Evolutionary conservation across 164 flowering plant species (phyloP), one percentile per base, ranked within the genome.

Genomic region (Houttuynia cordata): DNA sequence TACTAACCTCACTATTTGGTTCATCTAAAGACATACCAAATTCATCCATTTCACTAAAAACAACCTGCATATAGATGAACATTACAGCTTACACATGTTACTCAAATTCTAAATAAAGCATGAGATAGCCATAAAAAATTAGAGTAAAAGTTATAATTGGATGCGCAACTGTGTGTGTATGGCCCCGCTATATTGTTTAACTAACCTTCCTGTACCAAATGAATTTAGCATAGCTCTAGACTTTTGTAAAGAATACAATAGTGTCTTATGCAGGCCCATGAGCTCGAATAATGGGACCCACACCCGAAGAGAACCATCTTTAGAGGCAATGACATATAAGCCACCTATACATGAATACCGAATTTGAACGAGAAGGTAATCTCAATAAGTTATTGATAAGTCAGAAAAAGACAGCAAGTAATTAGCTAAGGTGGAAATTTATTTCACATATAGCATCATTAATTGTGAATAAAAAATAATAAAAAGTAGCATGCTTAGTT

Each of bases 251-350:
- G 59, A 40, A 72, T 70, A 84, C 91, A 79, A 90, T 83, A 8
- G 80, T 85, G 42, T 83, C 86, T 74, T 89, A 94, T 24, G 80
- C 74, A 45, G 81, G 66, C 56, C 94, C 88, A 82, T 86, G 97
- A 23, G 94, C 94, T 60, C 82, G 79, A 63, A 67, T 61, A 53
- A 89, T 82, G 30, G 91, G 67, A 19, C 97, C 94, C 91, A 90
- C 24, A 90, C 62, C 50, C 87, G 79, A 69, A 90, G 64, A 66
- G 79, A 79, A 61, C 97, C 94, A 79, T 90, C 97, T 76, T 90
- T 90, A 20, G 92, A 85, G 56, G 92, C 90, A 55, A 94, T 87
- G 14, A 83, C 94, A 77, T 90, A 90, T 84, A 82, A 79, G 63
- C 85, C 83, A 64, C 97, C 94, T 7, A 75, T 79, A 63, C 87